A percentile compares a stretch with the other conserved stretches of the same genome.
Conservation (phyloP, 2,329 filamentous ascomycete genomes). For the Claviceps pazoutovae region DNA sequence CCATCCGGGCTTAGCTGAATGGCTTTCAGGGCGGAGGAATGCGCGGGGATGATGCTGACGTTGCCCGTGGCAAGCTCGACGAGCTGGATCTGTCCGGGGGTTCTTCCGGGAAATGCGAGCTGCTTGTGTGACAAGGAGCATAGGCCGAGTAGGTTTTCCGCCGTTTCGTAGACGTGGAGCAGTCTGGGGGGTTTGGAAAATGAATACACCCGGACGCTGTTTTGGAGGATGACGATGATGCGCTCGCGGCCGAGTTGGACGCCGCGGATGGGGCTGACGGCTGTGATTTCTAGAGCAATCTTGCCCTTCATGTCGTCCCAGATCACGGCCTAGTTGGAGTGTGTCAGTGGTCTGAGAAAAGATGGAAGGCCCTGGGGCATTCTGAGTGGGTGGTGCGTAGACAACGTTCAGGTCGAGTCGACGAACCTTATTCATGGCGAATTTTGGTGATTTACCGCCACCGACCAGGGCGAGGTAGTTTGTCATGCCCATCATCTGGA, state of each 20-base stretch:
- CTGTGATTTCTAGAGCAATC: slow-evolving; percentile 61
- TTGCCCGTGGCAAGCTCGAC: slow-evolving; percentile 65
- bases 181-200: slow-evolving; percentile 61
- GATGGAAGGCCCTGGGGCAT: too few relatives aligned
- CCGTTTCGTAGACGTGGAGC: slow-evolving; percentile 67
- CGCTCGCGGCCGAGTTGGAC: slow-evolving; percentile 63
- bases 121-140: slow-evolving; percentile 62
- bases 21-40: slow-evolving; percentile 64
- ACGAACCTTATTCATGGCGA: slow-evolving; percentile 66
- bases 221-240: slow-evolving; percentile 68
- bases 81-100: slow-evolving; percentile 75
- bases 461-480: slow-evolving; percentile 85
- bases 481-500: slow-evolving; percentile 74
- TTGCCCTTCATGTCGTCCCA: slow-evolving; percentile 81
- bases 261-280: slow-evolving; percentile 66
- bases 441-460: slow-evolving; percentile 73
- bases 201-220: slow-evolving; percentile 67
- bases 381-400: not conserved
- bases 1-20: slow-evolving; percentile 70
- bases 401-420: not conserved
- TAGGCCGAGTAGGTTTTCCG: slow-evolving; percentile 69
- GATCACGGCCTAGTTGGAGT: slow-evolving; percentile 49
- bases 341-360: not conserved
- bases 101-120: slow-evolving; percentile 77
- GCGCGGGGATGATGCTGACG: slow-evolving; percentile 87